Evolutionary conservation across 495 filamentous ascomycete genomes (phyloP).

Genomic region (Acidomyces sp.): DNA sequence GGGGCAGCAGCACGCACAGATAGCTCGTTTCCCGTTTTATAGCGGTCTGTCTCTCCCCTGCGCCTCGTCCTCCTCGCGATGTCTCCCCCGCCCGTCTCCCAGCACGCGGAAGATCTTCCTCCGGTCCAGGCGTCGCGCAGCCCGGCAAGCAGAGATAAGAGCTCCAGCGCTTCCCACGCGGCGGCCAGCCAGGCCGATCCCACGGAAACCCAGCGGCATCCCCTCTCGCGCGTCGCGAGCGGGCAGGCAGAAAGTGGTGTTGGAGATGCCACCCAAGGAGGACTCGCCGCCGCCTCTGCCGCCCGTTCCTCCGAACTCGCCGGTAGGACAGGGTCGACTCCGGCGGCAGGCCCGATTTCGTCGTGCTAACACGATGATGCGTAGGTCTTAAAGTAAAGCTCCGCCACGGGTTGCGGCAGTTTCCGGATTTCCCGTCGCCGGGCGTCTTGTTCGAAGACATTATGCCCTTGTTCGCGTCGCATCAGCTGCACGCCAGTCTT

Average conservation of each 20-base stretch:
- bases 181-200: slow-evolving; percentile 27
- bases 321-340: slow-evolving; percentile 39
- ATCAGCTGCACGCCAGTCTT: slow-evolving; percentile 59
- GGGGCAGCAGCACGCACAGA: too few species aligned
- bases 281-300: slow-evolving; percentile 31
- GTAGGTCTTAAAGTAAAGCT: slow-evolving; percentile 80
- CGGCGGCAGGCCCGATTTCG: slow-evolving; percentile 19
- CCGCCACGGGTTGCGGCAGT: slow-evolving; percentile 51
- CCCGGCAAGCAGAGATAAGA: slow-evolving; percentile 17
- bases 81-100: slow-evolving; percentile 16
- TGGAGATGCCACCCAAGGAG: slow-evolving; percentile 28
- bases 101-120: slow-evolving; percentile 20
- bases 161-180: slow-evolving; percentile 27
- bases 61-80: slow-evolving; percentile 12
- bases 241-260: slow-evolving; percentile 8
- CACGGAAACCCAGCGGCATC: slow-evolving; percentile 13
- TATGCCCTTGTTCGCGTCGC: slow-evolving; percentile 82
- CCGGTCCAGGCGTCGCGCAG: slow-evolving; percentile 15
- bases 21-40: too few species aligned
- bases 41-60: too few species aligned
- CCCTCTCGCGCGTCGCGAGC: slow-evolving; percentile 1
- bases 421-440: slow-evolving; percentile 84
- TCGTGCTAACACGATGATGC: slow-evolving; percentile 46
- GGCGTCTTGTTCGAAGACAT: slow-evolving; percentile 98
- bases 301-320: slow-evolving; percentile 40